phyloP scores from a whole-genome alignment of 352 stramenopile species.

The Phytophthora citricola region DNA sequence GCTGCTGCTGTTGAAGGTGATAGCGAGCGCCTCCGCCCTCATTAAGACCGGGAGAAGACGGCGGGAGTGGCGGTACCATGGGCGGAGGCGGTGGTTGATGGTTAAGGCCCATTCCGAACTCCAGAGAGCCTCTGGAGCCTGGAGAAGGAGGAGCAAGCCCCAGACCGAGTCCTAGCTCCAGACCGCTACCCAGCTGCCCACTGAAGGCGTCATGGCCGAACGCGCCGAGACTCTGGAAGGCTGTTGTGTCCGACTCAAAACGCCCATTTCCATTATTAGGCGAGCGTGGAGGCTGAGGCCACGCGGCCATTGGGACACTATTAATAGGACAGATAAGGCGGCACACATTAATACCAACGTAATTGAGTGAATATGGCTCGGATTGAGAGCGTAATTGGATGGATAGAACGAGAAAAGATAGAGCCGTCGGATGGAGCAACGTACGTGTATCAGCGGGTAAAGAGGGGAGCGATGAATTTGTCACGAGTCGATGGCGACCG shows the following conservation, averaged over 20 bases:
- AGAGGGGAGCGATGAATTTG: background rate
- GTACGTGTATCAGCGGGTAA: constrained; percentile 15
- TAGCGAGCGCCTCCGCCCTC: constrained; percentile 35
- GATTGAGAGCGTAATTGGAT: background rate
- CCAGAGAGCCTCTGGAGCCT: constrained; percentile 10
- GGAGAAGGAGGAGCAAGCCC: constrained; percentile 14
- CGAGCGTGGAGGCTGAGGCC: constrained; percentile 38
- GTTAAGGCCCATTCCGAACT: constrained; percentile 15
- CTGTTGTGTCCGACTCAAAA: constrained; percentile 29
- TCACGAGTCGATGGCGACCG: background rate
- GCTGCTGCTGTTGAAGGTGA: constrained; percentile 55
- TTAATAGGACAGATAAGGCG: constrained; percentile 23
- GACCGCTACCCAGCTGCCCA: constrained; percentile 11
- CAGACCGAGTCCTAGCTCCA: constrained; percentile 30
- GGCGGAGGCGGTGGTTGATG: constrained; percentile 20
- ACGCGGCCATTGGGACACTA: constrained; percentile 42
- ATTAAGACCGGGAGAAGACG: constrained; percentile 22
- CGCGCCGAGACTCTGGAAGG: constrained; percentile 25
- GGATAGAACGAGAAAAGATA: background rate
- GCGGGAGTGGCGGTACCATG: constrained; percentile 28
- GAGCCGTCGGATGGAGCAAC: background rate
- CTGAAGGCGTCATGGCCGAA: constrained; percentile 33
- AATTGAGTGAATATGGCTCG: background rate
- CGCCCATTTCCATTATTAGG: constrained; percentile 18
- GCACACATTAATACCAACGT: constrained; percentile 9